Evolutionary conservation across 345 rosid species (phyloP), one percentile per base, ranked within the genome.

Genomic region (Ceriops zippeliana): DNA sequence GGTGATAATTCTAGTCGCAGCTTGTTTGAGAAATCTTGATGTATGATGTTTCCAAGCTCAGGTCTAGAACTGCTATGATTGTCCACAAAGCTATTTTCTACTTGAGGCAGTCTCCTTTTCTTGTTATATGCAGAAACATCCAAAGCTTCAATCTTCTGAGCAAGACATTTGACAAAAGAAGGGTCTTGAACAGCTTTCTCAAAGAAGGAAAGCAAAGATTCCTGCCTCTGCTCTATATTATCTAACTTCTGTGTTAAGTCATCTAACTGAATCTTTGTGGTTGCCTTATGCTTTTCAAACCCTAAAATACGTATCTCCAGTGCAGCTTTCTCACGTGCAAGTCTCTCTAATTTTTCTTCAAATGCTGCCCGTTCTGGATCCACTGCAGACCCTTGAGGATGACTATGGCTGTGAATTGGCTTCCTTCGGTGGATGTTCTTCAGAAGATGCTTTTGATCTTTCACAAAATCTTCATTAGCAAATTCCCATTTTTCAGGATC

Each of bases 401-500:
- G 83, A 73, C 89, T 91, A 8, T 91, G 99, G 84, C 99, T 95
- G 49, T 95, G 93, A 69, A 91, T 86, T 65, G 97, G 96, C 75
- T 91, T 95, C 68, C 96, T 83, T 34, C 96, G 79, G 75, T 85
- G 89, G 78, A 95, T 95, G 77, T 85, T 90, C 81, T 88, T 91
- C 42, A 95, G 93, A 67, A 88, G 93, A 86, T 90, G 96, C 86
- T 82, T 89, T 71, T 88, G 88, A 82, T 86, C 93, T 75, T 85
- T 95, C 26, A 84, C 75, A 76, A 95, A 91, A 24, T 86, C 97
- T 60, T 95, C 97, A 79, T 91, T 95, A 6, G 84, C 82, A 79
- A 95, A 95, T 58, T 95, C 97, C 99, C 99, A 95, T 71, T 68
- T 86, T 81, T 95, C 96, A 0, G 96, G 86, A 84, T 95, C 97